Base-by-base conservation (phyloP, 495 filamentous ascomycete species). In the Podospora conica region DNA sequence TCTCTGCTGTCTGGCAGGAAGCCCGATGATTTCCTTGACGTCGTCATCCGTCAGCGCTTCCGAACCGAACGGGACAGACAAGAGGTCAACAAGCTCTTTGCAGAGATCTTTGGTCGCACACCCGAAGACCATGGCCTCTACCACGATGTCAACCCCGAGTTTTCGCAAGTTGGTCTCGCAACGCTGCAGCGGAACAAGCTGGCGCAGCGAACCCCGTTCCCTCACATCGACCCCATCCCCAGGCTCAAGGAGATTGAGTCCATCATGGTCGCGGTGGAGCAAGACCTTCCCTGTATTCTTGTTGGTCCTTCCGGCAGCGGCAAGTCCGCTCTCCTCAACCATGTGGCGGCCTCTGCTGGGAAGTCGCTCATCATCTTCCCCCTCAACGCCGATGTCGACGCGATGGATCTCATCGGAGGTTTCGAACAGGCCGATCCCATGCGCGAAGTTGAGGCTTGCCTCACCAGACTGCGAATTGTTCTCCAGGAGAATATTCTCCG, bases 371-470 rank as follows among this genome's bases (percentile, higher is more conserved):
- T 91, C 54, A 88, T 90, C 54, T 87, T 97, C 62, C 85, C 93
- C 11, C 81, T 98, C 70, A 97, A 96, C 75, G 86, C 91, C 4
- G 96, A 98, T 67, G 91, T 94, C 58, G 96, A 99, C 76, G 91
- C 94, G 18, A 97, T 94, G 87, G 96, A 99, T 73, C 83, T 99
- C 23, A 90, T 99, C 61, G 96, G 96, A 68, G 93, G 95, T 0
- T 99, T 96, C 73, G 96, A 98, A 72, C 96, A 99, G 77, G 88
- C 91, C 33, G 93, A 98, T 74, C 84, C 91, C 59, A 79, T 87
- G 29, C 84, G 94, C 57, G 85, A 87, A 57, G 75, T 87, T 20
- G 86, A 85, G 71, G 78, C 68, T 62, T 85, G 82, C 66, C 79
- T 84, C 65, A 74, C 70, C 29, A 82, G 86, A 63, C 72, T 96